phyloP scores from a whole-genome alignment of 305 asterid genomes.

The Coffea humblotiana region DNA sequence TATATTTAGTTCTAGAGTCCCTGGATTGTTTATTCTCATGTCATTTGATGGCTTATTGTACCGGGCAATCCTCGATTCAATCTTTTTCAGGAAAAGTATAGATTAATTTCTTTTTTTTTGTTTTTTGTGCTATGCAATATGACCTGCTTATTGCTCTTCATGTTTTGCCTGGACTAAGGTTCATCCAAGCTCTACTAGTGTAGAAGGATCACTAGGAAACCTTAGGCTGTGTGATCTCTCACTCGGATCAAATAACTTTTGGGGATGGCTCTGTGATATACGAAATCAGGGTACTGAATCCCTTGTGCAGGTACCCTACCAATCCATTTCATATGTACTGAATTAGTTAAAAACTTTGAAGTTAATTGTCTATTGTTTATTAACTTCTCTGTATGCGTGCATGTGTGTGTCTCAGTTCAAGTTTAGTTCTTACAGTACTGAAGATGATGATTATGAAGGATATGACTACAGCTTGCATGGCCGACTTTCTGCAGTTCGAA shows the following conservation, averaged over 20 bases:
- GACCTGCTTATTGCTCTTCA: not conserved
- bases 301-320: constrained; percentile 67
- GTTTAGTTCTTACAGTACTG: constrained; percentile 73
- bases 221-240: constrained; percentile 83
- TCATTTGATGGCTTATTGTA: too few relatives aligned
- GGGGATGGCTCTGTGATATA: constrained; percentile 99
- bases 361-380: constrained; percentile 14
- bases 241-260: constrained; percentile 74
- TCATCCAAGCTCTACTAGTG: constrained; percentile 90
- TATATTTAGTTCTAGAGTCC: not conserved
- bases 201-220: constrained; percentile 90
- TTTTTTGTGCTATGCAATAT: not conserved
- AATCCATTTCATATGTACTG: constrained; percentile 1
- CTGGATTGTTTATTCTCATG: not conserved
- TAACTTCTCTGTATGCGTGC: constrained; percentile 35
- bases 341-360: not conserved
- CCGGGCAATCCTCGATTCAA: too few relatives aligned
- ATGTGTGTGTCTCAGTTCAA: constrained; percentile 60
- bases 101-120: too few relatives aligned
- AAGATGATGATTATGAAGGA: constrained; percentile 94
- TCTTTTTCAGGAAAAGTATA: too few relatives aligned
- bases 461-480: constrained; percentile 86
- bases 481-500: constrained; percentile 95
- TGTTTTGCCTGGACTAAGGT: constrained; percentile 51
- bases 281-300: constrained; percentile 94